Percentiles rank a stretch among this genome's conserved stretches.
phyloP scores from a whole-genome alignment of 306 rosid species.

The Cicer pinnatifidum region DNA sequence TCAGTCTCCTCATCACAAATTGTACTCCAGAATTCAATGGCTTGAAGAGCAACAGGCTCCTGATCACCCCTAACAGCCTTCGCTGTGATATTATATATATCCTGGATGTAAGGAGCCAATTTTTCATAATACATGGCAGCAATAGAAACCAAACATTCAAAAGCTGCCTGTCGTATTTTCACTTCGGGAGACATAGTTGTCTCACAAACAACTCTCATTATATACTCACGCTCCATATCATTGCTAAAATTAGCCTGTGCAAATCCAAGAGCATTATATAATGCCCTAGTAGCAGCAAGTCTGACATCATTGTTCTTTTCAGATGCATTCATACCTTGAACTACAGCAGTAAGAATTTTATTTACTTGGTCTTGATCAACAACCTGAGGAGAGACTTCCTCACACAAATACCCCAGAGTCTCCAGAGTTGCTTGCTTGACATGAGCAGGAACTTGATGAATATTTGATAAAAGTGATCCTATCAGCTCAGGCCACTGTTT shows the following conservation, averaged over 20 bases:
- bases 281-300: constrained; percentile 83
- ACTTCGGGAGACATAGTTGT: constrained; percentile 75
- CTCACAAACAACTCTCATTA: constrained; percentile 95
- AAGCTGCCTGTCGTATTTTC: constrained; percentile 82
- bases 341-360: constrained; percentile 88
- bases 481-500: constrained; percentile 91
- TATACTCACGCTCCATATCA: constrained; percentile 87
- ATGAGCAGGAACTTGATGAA: constrained; percentile 78
- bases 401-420: constrained; percentile 91
- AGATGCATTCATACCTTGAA: constrained; percentile 83
- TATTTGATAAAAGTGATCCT: constrained; percentile 73
- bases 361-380: constrained; percentile 89
- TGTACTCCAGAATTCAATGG: constrained; percentile 95
- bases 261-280: constrained; percentile 85
- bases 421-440: constrained; percentile 86
- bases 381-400: constrained; percentile 81
- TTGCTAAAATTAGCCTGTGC: constrained; percentile 87
- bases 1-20: constrained; percentile 93
- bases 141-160: constrained; percentile 90
- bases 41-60: constrained; percentile 93
- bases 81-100: constrained; percentile 73
- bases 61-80: constrained; percentile 84
- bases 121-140: constrained; percentile 81
- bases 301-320: constrained; percentile 81
- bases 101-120: constrained; percentile 79